Evolutionary conservation across 73 alveolate species (phyloP), one percentile per base, ranked within the genome.

Genomic region (Symbiodinium pilosum): DNA sequence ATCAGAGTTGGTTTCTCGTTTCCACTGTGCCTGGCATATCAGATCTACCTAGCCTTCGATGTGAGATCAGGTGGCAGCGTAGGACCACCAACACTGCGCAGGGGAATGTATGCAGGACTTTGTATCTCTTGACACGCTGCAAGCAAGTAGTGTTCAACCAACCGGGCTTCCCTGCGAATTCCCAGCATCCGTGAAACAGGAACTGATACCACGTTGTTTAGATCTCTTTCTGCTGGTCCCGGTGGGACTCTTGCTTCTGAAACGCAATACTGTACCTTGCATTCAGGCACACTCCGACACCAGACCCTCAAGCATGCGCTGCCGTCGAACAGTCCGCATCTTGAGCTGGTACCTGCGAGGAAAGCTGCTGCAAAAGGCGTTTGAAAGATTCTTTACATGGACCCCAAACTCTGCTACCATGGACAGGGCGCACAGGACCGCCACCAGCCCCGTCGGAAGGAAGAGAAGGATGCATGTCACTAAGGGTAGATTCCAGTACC

Each of bases 401-500:
- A 54, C 26, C 73, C 32, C 73, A 54, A 54, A 16, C 20, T 26
- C 28, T 54, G 34, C 28, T 26, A 54, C 30, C 30, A 14, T n/a
- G 39, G 18, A n/a, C 81, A 28, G 38, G 81, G 81, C 12, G 81
- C 81, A 64, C 81, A 64, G 81, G 30, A 64, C 81, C 38, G 81
- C 81, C 5, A 64, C 81, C 39, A 64, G 24, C 40, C 81, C 81
- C 81, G 81, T 64, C 81, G 81, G 81, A 64, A 64, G 81, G 12
- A 64, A 64, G 38, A 64, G 81, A 34, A 64, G 81, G 30, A 64
- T 64, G 81, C 81, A 64, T 32, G 81, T 64, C 39, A 64, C 81
- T 14, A 64, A 64, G 81, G 81, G 81, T 38, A 64, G 81, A 38
- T 64, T 64, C 81, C 81, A 64, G 81, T 64, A 64, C 81, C 81